Evolutionary conservation across 1,284 basidiomycete species (phyloP).

Genomic region (Termitomyces sp.): DNA sequence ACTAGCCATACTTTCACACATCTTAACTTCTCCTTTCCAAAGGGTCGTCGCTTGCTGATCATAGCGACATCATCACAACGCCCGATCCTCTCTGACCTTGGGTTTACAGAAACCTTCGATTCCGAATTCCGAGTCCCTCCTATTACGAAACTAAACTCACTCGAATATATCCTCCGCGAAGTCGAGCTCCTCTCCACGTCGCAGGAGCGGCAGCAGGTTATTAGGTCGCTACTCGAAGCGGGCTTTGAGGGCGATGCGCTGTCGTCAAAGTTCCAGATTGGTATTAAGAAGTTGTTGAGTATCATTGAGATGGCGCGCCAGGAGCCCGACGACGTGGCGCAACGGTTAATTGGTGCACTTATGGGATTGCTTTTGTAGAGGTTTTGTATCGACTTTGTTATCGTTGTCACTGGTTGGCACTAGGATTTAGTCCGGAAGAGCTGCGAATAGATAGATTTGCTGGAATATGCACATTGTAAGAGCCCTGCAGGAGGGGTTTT

Average conservation of each 20-base stretch:
- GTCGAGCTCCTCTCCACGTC: conserved; percentile 72
- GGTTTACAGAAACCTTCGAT: conserved; percentile 86
- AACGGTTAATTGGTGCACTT: conserved; percentile 67
- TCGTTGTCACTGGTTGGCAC: background rate
- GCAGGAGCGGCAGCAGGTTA: conserved; percentile 54
- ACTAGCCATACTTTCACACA: background rate
- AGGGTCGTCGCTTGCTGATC: conserved; percentile 89
- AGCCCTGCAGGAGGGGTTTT: background rate
- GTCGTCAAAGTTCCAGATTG: conserved; percentile 63
- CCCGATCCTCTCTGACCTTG: conserved; percentile 86
- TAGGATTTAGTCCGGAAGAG: background rate
- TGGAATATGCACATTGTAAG: background rate
- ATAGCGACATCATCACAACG: conserved; percentile 91
- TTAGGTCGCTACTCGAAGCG: conserved; percentile 70
- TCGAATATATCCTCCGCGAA: conserved; percentile 81
- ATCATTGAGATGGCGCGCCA: conserved; percentile 96
- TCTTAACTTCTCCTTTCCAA: conserved; percentile 10
- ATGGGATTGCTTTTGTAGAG: conserved; percentile 51
- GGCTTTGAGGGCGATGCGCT: conserved; percentile 58
- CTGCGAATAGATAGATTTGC: background rate
- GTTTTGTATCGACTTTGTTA: background rate
- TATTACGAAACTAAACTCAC: conserved; percentile 65
- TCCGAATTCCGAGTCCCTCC: conserved; percentile 85
- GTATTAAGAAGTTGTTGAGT: conserved; percentile 91
- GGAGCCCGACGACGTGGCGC: conserved; percentile 78